Base-by-base conservation (phyloP, 805 yeast genomes). In the Candida hungchunana region DNA sequence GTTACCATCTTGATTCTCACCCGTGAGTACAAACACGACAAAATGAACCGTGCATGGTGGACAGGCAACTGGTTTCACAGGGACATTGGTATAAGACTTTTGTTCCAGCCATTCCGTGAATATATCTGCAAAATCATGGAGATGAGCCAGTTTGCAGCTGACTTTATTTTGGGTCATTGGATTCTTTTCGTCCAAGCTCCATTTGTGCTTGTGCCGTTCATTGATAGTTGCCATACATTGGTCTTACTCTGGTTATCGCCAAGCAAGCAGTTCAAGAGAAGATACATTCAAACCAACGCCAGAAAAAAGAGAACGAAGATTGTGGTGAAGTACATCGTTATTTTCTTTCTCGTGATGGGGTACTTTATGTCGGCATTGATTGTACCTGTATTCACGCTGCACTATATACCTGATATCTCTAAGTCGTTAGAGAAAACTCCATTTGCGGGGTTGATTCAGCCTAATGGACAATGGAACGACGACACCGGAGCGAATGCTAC, bases 1-100 rank as follows among this genome's bases (percentile, higher is more conserved):
- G 36, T 77, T 4, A 72, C 76, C 0, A 63, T 73, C 1, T 30
- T 74, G 0, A 44, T 79, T 5, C 55, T 84, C 26, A 72, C 83
- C 7, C 67, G 81, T 31, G 95, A 86, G 50, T 70, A 70, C 46
- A 71, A 67, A 39, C 75, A 71, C 44, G 82, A 73, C 43, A 69
- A 64, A 29, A 60, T 84, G 0, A 83, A 80, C 48, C 55, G 72
- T 24, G 80, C 89, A 3, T 81, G 87, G 86, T 82, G 89, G 88
- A 72, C 85, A 9, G 88, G 89, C 0, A 74, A 69, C 37, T 82
- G 90, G 90, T 50, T 71, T 31, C 68, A 67, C 11, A 67, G 79
- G 0, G 78, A 78, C 0, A 62, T 81, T 29, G 86, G 88, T 0
- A 75, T 80, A 75, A 56, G 70, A 31, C 62, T 75, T 1, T 34